Evolutionary conservation across 169 alveolate genomes (phyloP).

Genomic region (Besnoitia besnoiti): DNA sequence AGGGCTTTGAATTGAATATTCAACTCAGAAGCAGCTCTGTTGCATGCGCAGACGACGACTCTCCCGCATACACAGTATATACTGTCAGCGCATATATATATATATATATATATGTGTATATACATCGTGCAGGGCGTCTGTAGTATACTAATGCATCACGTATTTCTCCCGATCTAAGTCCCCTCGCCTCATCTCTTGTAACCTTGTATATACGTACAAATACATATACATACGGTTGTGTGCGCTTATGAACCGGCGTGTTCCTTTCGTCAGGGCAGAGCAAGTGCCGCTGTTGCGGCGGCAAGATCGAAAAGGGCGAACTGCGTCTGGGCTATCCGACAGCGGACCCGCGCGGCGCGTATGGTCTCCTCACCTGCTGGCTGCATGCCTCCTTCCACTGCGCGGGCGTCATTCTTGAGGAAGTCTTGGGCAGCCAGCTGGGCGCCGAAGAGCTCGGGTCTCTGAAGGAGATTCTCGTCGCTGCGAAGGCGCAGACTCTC

Average conservation of each 20-base stretch:
- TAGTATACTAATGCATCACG: neutral
- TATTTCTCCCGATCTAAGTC: neutral
- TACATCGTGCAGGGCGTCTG: no score
- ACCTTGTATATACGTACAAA: no score
- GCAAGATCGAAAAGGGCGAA: conserved; percentile 53
- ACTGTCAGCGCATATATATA: no score
- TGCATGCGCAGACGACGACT: no score
- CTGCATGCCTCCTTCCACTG: conserved; percentile 29
- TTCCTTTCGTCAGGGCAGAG: conserved; percentile 56
- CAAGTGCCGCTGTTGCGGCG: conserved; percentile 70
- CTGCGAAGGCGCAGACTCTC: no score
- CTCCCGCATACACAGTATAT: no score
- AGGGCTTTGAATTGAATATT: no score
- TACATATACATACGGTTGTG: neutral
- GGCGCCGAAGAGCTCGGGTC: neutral
- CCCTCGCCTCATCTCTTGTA: neutral
- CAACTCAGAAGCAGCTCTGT: no score
- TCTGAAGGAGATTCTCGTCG: neutral
- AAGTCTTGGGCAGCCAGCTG: neutral
- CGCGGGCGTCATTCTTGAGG: neutral
- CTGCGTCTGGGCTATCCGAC: conserved; percentile 71
- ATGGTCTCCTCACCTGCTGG: conserved; percentile 71
- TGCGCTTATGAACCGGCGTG: neutral
- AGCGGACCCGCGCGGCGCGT: conserved; percentile 70
- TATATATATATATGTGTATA: no score